Conservation (phyloP, 2,329 filamentous ascomycete species). For the Berkeleyomyces basicola region DNA sequence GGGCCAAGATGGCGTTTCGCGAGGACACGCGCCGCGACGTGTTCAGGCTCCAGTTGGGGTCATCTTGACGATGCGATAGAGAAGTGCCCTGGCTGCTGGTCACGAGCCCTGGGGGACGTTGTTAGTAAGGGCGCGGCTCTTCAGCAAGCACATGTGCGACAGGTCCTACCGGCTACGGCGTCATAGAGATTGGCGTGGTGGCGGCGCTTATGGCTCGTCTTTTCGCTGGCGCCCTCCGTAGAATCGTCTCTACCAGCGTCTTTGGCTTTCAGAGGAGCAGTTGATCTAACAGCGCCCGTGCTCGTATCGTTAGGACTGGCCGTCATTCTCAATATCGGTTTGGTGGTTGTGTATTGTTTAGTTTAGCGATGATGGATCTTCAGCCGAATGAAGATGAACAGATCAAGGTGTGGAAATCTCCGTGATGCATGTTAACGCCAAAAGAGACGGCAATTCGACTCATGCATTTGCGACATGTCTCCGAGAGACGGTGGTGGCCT, state of each 20-base stretch:
- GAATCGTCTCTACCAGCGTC: background rate
- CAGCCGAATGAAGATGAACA: background rate
- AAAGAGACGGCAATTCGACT: too few species aligned
- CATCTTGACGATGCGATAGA: background rate
- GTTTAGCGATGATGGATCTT: background rate
- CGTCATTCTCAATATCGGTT: background rate
- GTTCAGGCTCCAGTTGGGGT: background rate
- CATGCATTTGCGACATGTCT: too few species aligned
- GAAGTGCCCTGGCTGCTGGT: background rate
- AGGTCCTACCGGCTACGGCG: constrained; percentile 46
- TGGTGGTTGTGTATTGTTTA: background rate
- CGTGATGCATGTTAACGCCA: background rate
- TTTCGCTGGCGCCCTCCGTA: background rate
- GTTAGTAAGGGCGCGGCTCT: background rate
- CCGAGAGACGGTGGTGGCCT: too few species aligned
- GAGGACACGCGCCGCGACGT: background rate
- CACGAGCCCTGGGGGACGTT: constrained; percentile 8
- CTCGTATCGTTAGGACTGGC: background rate
- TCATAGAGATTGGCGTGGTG: constrained; percentile 47
- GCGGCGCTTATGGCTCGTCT: constrained; percentile 13
- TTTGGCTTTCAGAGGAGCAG: background rate
- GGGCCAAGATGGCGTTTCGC: constrained; percentile 27
- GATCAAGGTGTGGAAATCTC: background rate
- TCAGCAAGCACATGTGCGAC: background rate
- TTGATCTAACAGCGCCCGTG: background rate